Percentiles rank a stretch among this genome's conserved stretches.
phyloP scores from a whole-genome alignment of 1,284 basidiomycete genomes.

The Ustilago sp. region DNA sequence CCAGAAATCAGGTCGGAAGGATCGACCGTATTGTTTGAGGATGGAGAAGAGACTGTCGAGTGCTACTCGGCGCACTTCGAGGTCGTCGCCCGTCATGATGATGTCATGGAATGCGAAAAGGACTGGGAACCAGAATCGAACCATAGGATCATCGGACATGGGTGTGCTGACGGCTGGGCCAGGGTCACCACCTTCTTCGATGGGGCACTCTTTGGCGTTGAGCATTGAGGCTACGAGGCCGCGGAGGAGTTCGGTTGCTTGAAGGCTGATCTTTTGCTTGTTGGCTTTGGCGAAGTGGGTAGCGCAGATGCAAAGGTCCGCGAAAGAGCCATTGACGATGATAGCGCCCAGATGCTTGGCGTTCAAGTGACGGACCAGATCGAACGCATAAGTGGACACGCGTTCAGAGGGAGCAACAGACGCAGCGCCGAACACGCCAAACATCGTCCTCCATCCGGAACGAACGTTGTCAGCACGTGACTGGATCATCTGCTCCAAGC shows the following conservation, averaged over 20 bases:
- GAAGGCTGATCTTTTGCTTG: constrained; percentile 96
- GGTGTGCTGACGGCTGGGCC: constrained; percentile 55
- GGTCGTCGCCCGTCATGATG: constrained; percentile 99
- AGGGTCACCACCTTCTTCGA: constrained; percentile 51
- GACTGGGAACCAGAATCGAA: constrained; percentile 90
- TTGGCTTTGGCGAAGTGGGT: constrained; percentile 99
- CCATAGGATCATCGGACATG: constrained; percentile 61
- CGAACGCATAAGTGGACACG: constrained; percentile 92
- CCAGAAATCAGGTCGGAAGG: constrained; percentile 95
- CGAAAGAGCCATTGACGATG: constrained; percentile 91
- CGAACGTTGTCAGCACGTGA: constrained; percentile 93
- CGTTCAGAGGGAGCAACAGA: constrained; percentile 94
- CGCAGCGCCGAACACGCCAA: constrained; percentile 95
- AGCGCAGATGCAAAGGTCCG: constrained; percentile 94
- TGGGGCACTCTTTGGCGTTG: constrained; percentile 55
- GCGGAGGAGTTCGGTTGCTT: constrained; percentile 96
- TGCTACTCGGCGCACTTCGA: constrained; percentile 88
- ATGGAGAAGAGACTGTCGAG: constrained; percentile 95
- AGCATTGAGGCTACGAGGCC: constrained; percentile 87
- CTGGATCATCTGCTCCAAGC: constrained; percentile 98
- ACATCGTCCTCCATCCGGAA: constrained; percentile 99
- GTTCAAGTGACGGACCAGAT: constrained; percentile 92
- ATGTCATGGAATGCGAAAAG: constrained; percentile 98
- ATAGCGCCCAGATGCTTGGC: constrained; percentile 90
- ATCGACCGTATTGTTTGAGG: constrained; percentile 86